A percentile compares a stretch with the other conserved stretches of the same genome.
phyloP scores from a whole-genome alignment of 129 eudicot species.

The Escallonia rubra region DNA sequence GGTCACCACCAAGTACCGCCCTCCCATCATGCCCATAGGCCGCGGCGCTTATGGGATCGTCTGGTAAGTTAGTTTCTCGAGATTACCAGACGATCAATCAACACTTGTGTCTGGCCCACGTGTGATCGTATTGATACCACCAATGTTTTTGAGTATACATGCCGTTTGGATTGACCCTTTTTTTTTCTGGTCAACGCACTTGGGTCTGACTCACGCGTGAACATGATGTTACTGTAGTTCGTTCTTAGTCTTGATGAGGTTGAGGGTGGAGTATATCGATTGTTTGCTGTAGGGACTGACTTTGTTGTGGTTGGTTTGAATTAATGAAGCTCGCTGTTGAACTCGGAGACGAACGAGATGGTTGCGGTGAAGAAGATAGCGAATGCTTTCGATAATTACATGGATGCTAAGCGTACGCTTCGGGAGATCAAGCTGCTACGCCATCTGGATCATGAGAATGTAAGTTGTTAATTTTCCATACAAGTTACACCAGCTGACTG shows the following conservation, averaged over 20 bases:
- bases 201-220: too few relatives aligned
- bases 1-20: slow-evolving; percentile 63
- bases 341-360: slow-evolving; percentile 85
- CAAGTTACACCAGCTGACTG: too few relatives aligned
- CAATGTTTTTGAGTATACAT: too few relatives aligned
- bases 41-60: slow-evolving; percentile 97
- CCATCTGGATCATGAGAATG: slow-evolving; percentile 90
- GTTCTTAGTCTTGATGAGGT: too few relatives aligned
- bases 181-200: too few relatives aligned
- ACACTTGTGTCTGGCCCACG: too few relatives aligned
- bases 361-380: slow-evolving; percentile 86
- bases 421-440: slow-evolving; percentile 87
- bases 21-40: slow-evolving; percentile 86
- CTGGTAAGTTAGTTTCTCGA: slow-evolving; percentile 36
- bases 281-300: background rate
- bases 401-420: slow-evolving; percentile 91
- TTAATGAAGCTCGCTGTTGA: slow-evolving; percentile 55
- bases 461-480: slow-evolving; percentile 19
- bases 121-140: too few relatives aligned
- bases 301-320: slow-evolving; percentile 18
- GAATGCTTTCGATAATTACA: slow-evolving; percentile 79
- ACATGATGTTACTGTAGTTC: too few relatives aligned
- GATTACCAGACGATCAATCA: too few relatives aligned
- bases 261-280: background rate
- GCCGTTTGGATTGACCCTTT: too few relatives aligned